A percentile compares a stretch with the other conserved stretches of the same genome.
These are phyloP conservation scores for Hibiscus mutabilis DNA, from an alignment of 345 rosid species.

Conservation along the genomic window DNA sequence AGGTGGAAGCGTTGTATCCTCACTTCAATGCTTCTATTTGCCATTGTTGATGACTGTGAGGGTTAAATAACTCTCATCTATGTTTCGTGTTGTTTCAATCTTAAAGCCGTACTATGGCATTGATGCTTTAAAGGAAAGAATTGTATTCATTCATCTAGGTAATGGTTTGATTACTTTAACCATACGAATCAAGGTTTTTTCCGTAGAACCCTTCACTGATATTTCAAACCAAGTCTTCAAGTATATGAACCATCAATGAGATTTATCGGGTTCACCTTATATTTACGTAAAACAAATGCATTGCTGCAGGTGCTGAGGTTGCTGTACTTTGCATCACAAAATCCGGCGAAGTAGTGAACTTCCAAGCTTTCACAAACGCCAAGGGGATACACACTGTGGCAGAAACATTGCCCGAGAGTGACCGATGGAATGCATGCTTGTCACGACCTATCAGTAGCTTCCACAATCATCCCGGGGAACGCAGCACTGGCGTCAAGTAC, in stretches of 20 bases:
- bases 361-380: conserved; percentile 84
- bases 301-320: conserved; percentile 79
- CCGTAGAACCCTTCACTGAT: not conserved
- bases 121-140: too few species aligned
- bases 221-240: not conserved
- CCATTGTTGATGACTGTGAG: too few species aligned
- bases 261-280: not conserved
- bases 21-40: too few species aligned
- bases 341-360: conserved; percentile 83
- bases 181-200: not conserved
- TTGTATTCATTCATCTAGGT: too few species aligned
- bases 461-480: conserved; percentile 48
- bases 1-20: too few species aligned
- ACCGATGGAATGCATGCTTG: conserved; percentile 92
- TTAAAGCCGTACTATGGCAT: too few species aligned
- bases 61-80: too few species aligned
- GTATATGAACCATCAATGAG: not conserved
- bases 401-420: conserved; percentile 93
- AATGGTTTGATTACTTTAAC: too few species aligned
- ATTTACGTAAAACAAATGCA: not conserved
- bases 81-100: too few species aligned
- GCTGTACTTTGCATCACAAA: conserved; percentile 95
- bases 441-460: conserved; percentile 86
- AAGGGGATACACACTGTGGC: conserved; percentile 79
- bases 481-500: conserved; percentile 70